Base-by-base conservation (phyloP, 805 yeast species). In the Wickerhamomyces xylosicus region DNA sequence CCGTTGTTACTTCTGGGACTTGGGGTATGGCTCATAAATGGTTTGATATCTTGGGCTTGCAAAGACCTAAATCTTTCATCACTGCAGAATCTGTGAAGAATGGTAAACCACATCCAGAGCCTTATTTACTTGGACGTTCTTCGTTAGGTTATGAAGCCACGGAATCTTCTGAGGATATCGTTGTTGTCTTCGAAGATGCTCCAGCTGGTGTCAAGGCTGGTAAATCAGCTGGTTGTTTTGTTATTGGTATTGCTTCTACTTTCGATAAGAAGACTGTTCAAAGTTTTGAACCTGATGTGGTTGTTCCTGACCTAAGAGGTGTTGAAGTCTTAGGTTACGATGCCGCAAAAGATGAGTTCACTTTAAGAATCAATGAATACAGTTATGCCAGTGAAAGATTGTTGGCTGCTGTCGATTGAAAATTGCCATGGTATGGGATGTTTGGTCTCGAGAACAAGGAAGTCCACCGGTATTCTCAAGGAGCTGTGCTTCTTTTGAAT, bases 101-200 rank as follows among this genome's bases (percentile, higher is more conserved):
- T 53, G 95, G 95, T 55, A 85, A 85, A 69, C 95, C 95, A 33
- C 72, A 82, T 63, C 95, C 95, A 33, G 80, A 79, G 66, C 92
- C 94, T 39, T 85, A 85, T 66, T 66, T 72, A 47, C 57, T 64
- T 54, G 85, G 85, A 44, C 60, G 66, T 50, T 53, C 57, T 50
- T 61, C 54, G 41, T 54, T 59, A 41, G 64, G 65, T 19, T 62
- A 42, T 53, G 58, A 54, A 37, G 65, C 63, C 35, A 53, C 56
- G 19, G 45, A 54, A 4, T 16, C 34, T 36, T 58, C 64, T 43
- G 66, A 61, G 54, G 29, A 25, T 25, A 25, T 13, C 29, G 65
- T 65, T 22, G 78, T 84, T 33, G 87, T 81, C 37, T 85, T 85
- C 54, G 95, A 85, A 64, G 95, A 85, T 57, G 94, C 95, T 35